Conservation (phyloP, 169 alveolate species). For the Hepatocystis sp. region DNA sequence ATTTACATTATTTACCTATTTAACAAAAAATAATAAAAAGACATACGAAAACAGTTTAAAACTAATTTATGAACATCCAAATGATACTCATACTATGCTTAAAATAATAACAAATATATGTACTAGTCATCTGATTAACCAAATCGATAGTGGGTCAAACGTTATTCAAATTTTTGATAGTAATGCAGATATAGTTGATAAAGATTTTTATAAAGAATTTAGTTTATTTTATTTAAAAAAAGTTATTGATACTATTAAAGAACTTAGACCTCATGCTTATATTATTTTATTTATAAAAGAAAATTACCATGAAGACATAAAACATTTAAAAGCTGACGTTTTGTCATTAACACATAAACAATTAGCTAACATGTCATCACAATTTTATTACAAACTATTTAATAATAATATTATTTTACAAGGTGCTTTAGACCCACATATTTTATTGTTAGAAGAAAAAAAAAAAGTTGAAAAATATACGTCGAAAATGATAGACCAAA, state of each 20-base stretch:
- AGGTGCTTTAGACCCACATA: conserved; percentile 70
- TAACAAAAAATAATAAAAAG: conserved; percentile 86
- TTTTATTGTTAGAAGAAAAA: conserved; percentile 14
- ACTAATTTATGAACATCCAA: conserved; percentile 79
- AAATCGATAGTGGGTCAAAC: conserved; percentile 87
- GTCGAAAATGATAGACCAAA: conserved; percentile 7
- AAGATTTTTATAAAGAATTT: conserved; percentile 70
- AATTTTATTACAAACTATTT: conserved; percentile 24
- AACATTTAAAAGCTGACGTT: conserved; percentile 16
- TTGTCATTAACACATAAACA: conserved; percentile 62
- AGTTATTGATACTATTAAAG: conserved; percentile 31
- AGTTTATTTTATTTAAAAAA: conserved; percentile 44
- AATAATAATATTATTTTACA: conserved; percentile 40
- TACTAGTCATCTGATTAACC: conserved; percentile 80
- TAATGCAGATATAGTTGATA: conserved; percentile 76
- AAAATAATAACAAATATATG: conserved; percentile 76
- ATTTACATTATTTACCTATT: conserved; percentile 84
- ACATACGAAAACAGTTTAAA: conserved; percentile 78
- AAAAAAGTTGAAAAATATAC: conserved; percentile 15
- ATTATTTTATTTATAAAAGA: conserved; percentile 45
- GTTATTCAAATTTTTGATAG: conserved; percentile 82
- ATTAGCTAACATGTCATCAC: background rate
- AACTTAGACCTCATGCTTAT: conserved; percentile 21
- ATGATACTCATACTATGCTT: conserved; percentile 79
- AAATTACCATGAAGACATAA: conserved; percentile 30